Base-by-base conservation (phyloP, 805 yeast genomes). In the Wickerhamiella bombiphila region DNA sequence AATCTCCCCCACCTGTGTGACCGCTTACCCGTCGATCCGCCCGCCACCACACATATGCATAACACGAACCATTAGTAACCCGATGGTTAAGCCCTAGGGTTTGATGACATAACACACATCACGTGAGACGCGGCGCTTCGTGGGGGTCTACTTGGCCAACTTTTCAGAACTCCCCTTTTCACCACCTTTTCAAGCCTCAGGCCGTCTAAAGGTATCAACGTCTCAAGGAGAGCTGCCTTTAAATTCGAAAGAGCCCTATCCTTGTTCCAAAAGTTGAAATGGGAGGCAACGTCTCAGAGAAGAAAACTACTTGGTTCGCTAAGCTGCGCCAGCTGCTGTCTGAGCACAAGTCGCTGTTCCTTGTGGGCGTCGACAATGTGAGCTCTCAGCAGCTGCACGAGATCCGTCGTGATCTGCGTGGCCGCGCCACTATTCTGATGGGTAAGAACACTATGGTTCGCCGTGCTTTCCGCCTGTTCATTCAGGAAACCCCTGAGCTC, bases 391-490 rank as follows among this genome's bases (percentile, higher is more conserved):
- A 91, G 74, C 86, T 91, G 95, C 99, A 91, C 74, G 94, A 91
- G 76, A 76, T 85, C 74, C 85, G 99, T 80, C 85, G 80, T 76
- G 69, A 83, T 52, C 78, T 91, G 61, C 85, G 99, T 74, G 81
- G 83, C 55, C 80, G 76, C 46, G 98, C 91, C 61, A 91, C 81
- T 55, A 86, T 91, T 55, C 72, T 91, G 61, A 91, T 91, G 98
- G 99, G 99, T 74, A 91, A 91, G 81, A 91, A 91, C 95, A 91
- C 99, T 76, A 88, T 91, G 97, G 94, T 91, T 55, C 83, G 99
- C 75, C 85, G 97, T 73, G 99, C 98, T 64, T 72, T 91, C 75
- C 85, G 98, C 73, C 91, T 85, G 59, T 82, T 83, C 78, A 63
- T 86, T 55, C 38, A 77, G 59, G 97, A 88, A 64, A 74, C 82